These are phyloP conservation scores for Scleroderma citrinum DNA, from an alignment of 768 basidiomycete genomes.

Conservation along the genomic window DNA sequence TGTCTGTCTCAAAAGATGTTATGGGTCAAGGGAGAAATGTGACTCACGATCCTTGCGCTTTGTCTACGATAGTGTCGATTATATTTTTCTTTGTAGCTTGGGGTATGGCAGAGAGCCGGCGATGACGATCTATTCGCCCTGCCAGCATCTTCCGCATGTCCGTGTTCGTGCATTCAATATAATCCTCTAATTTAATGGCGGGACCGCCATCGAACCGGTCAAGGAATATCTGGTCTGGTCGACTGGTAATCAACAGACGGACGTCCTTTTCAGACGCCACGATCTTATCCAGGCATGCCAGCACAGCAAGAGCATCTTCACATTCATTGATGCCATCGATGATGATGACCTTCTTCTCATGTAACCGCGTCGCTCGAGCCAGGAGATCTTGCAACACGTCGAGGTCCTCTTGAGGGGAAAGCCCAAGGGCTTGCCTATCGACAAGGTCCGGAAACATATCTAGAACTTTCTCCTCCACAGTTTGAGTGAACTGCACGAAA, in stretches of 20 bases:
- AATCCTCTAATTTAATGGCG: conserved; percentile 17
- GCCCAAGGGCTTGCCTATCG: too few species aligned
- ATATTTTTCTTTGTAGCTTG: conserved; percentile 17
- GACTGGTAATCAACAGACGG: conserved; percentile 19
- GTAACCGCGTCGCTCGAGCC: too few species aligned
- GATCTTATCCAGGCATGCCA: conserved; percentile 18
- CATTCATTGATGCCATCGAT: too few species aligned
- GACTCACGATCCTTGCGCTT: conserved; percentile 18
- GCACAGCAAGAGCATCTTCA: conserved; percentile 7
- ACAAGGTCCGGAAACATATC: background rate
- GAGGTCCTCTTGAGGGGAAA: too few species aligned
- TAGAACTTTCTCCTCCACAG: conserved; percentile 14
- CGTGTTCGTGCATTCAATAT: conserved; percentile 11
- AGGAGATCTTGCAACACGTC: too few species aligned
- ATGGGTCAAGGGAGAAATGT: background rate
- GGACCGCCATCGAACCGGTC: conserved; percentile 14
- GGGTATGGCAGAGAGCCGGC: conserved; percentile 19
- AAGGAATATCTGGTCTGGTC: conserved; percentile 16
- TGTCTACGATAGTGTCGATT: conserved; percentile 9
- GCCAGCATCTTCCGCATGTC: conserved; percentile 23
- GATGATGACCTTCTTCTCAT: too few species aligned
- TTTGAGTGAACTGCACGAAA: conserved; percentile 23
- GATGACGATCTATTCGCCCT: conserved; percentile 20
- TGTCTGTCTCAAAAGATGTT: conserved; percentile 1
- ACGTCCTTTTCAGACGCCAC: conserved; percentile 19